Evolutionary conservation across 2,329 filamentous ascomycete genomes (phyloP), one percentile per base, ranked within the genome.

Genomic region (Xylariaceae sp.): DNA sequence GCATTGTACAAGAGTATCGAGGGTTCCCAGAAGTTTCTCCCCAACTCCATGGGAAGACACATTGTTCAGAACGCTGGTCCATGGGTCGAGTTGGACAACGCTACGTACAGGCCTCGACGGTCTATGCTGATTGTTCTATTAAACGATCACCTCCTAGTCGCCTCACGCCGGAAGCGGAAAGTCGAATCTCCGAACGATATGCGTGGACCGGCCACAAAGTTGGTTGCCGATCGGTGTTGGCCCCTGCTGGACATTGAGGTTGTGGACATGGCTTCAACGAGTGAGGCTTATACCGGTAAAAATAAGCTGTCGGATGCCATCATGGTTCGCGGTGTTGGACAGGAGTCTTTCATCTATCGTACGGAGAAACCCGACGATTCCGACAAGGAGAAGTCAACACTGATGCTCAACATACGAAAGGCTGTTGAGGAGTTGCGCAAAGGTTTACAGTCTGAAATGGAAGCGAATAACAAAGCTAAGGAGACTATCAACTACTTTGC

Each of bases 1-100:
- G 88, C 91, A 23, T 78, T 99, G 51, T 99, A 94, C 85, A 97
- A 97, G 77, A 90, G 89, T 49, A 90, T 99, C n/a, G 94, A 97
- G 73, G 93, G 93, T 1, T 96, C 92, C 8, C 94, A 99, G 70
- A 97, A 97, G 73, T 99, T 96, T 70, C 78, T 99, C 9, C 94
- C 94, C 11, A 94, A 92, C 57, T 83, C 92, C 17, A 86, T 89
- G 17, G 93, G 92, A n/a, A 87, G 94, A 45, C 95, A 97, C 72
- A 92, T 99, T 51, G 85, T 97, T 1, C 87, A 96, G 73, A 93
- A 97, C 73, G 96, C 92, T 3, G 89, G 90, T 1, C 84, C 88
- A 52, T 99, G 94, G 94, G 89, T 97, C 60, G 93, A 99, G 76
- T 80, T 99, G 62, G 95, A 99, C 75, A 95, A 94, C 64, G 94